These are phyloP conservation scores for Solanum okadae DNA, from an alignment of 257 asterid species.

Conservation along the genomic window DNA sequence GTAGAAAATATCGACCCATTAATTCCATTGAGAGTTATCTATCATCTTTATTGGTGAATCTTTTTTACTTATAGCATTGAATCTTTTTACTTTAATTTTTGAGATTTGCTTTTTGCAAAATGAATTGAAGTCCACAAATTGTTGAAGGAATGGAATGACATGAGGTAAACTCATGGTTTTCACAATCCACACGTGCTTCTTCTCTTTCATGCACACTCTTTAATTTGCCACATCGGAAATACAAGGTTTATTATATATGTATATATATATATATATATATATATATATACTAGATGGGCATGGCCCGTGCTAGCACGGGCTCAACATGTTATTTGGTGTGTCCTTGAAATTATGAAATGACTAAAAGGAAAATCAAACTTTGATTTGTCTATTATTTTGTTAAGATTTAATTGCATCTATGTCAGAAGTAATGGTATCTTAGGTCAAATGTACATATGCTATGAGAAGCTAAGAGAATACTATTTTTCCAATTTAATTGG, in stretches of 20 bases:
- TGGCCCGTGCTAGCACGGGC: too few relatives aligned
- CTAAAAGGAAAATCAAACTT: too few relatives aligned
- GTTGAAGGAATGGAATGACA: background rate
- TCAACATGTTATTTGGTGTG: too few relatives aligned
- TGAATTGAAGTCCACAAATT: background rate
- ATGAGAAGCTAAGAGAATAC: too few relatives aligned
- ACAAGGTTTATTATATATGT: background rate
- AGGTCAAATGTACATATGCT: too few relatives aligned
- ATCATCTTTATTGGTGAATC: background rate
- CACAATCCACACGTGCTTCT: constrained; percentile 3
- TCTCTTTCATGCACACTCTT: constrained; percentile 2
- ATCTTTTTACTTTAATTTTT: background rate
- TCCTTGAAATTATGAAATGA: too few relatives aligned
- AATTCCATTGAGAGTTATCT: background rate
- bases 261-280: too few relatives aligned
- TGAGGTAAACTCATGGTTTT: constrained; percentile 5
- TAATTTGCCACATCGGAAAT: background rate
- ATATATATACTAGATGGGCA: too few relatives aligned
- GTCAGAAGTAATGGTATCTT: too few relatives aligned
- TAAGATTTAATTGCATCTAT: too few relatives aligned
- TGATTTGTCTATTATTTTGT: too few relatives aligned
- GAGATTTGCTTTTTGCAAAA: background rate
- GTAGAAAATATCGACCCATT: background rate
- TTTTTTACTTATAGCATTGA: background rate
- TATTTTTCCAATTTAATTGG: too few relatives aligned